A percentile compares a stretch with the other conserved stretches of the same genome.
phyloP scores from a whole-genome alignment of 2,329 filamentous ascomycete species.

The Metarhizium rileyi region DNA sequence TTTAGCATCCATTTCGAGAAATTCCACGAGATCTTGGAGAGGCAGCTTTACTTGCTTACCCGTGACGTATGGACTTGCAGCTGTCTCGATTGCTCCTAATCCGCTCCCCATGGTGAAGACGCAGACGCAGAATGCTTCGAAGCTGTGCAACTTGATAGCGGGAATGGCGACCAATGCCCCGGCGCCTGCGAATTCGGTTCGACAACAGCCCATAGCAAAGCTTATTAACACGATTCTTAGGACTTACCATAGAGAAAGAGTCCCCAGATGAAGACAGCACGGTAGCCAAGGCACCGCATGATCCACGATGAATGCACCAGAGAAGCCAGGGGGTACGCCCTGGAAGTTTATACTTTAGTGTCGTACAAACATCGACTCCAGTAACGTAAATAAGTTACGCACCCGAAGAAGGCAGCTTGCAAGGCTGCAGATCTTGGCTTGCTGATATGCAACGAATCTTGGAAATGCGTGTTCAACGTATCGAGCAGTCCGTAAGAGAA shows the following conservation, averaged over 20 bases:
- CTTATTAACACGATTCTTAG: background rate
- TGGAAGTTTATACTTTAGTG: conserved; percentile 28
- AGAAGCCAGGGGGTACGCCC: conserved; percentile 62
- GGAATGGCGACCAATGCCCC: conserved; percentile 45
- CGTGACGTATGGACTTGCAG: conserved; percentile 66
- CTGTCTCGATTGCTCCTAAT: conserved; percentile 64
- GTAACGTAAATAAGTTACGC: conserved; percentile 7
- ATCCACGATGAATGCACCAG: conserved; percentile 54
- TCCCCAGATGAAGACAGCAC: conserved; percentile 58
- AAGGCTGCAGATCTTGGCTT: conserved; percentile 35
- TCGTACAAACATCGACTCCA: conserved; percentile 15
- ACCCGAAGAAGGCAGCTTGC: conserved; percentile 49
- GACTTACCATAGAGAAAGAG: conserved; percentile 50
- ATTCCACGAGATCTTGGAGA: background rate
- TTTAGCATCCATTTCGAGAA: background rate
- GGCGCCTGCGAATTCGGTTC: conserved; percentile 14
- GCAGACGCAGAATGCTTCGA: conserved; percentile 62
- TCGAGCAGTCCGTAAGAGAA: conserved; percentile 36
- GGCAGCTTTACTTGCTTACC: conserved; percentile 16
- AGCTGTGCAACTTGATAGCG: conserved; percentile 52
- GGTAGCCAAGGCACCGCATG: conserved; percentile 55
- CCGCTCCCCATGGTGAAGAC: conserved; percentile 69
- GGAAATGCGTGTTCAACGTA: conserved; percentile 43
- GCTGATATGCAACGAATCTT: conserved; percentile 33
- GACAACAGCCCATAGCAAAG: background rate